Conservation (phyloP, 73 alveolate species). For the Uronychia setigera region DNA sequence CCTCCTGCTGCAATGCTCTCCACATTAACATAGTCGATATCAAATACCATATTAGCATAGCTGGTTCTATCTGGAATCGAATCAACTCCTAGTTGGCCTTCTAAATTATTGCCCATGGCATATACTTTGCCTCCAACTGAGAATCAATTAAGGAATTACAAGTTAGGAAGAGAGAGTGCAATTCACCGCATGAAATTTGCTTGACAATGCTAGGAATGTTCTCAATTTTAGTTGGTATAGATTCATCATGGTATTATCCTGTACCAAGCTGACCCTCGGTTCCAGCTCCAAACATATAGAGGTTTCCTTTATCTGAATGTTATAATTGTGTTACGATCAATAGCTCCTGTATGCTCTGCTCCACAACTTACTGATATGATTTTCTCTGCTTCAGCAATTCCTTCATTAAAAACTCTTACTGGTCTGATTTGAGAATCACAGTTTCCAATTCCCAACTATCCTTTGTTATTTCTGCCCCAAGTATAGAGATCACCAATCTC, state of each 20-base stretch:
- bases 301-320: constrained; percentile 11
- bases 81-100: constrained; percentile 80
- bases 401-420: too few relatives aligned
- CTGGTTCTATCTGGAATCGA: constrained; percentile 36
- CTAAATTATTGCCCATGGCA: constrained; percentile 71
- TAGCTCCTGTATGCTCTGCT: neutral
- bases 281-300: constrained; percentile 39
- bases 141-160: too few relatives aligned
- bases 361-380: neutral
- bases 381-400: too few relatives aligned
- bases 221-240: neutral
- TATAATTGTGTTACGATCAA: constrained; percentile 19
- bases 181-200: constrained; percentile 73
- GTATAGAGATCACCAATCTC: too few relatives aligned
- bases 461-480: too few relatives aligned
- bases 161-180: constrained; percentile 62
- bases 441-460: too few relatives aligned
- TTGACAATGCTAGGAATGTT: too few relatives aligned
- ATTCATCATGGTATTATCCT: neutral
- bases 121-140: constrained; percentile 55
- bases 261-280: neutral
- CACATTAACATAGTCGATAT: neutral
- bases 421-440: too few relatives aligned
- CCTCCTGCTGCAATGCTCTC: neutral
- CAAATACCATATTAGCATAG: neutral